Evolutionary conservation across 352 stramenopile species (phyloP), one percentile per base, ranked within the genome.

Genomic region (Pythium sp.): DNA sequence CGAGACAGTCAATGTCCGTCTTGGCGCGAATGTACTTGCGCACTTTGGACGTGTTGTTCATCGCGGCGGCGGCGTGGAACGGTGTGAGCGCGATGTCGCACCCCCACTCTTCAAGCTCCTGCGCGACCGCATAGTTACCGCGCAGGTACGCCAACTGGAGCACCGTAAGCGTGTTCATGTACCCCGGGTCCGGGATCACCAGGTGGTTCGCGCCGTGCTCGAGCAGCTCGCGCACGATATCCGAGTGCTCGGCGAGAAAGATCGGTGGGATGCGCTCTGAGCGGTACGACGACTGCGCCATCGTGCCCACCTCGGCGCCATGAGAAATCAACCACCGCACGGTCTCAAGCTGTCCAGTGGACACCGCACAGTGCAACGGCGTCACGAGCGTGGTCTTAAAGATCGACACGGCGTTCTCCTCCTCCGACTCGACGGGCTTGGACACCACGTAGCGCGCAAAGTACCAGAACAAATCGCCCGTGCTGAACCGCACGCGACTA

Each of bases 371-470:
- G 70, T 95, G 87, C 47, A 95, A 57, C 7, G 87, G 87, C 3
- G 85, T 91, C 8, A 95, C 87, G 22, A 95, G 65, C n/a, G 87
- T 95, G 41, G 85, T 92, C 59, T 88, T 87, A 71, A 95, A 93
- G 46, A 93, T 83, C 5, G 86, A 92, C 5, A 82, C 85, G 7
- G 82, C 84, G 26, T 82, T 84, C 64, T 92, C 81, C 47, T 93
- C 82, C 22, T 87, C 81, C 4, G 70, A 72, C 26, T 73, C 75
- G 1, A 75, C 71, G 2, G 82, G 83, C 3, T 78, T 79, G 3
- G 72, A 64, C n/a, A 95, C 79, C 41, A 95, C 87, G 47, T 86
- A 89, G 15, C 81, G 79, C 38, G 84, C 83, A 56, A 93, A 88
- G 56, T 91, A 93, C 82, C 80, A 91, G 49, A 94, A 95, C 43